Conservation (phyloP, 306 rosid species). For the Rosa lucieae region DNA sequence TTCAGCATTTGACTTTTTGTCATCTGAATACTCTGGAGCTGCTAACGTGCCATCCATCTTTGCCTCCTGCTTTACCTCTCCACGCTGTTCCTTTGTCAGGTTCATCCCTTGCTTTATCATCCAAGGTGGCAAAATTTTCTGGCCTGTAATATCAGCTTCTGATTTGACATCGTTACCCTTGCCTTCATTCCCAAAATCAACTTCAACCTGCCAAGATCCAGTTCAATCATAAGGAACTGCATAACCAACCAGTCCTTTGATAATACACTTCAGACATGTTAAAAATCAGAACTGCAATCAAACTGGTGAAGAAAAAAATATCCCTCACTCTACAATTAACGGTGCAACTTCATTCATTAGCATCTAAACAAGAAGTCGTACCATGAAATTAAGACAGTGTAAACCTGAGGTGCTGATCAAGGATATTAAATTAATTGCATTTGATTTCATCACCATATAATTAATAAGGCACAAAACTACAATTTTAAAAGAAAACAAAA, state of each 20-base stretch:
- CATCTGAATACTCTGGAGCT: conserved; percentile 53
- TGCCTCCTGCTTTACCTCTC: conserved; percentile 69
- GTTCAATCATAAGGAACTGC: conserved; percentile 2
- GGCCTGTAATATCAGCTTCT: conserved; percentile 48
- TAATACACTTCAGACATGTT: background rate
- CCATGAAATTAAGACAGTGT: background rate
- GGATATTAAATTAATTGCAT: background rate
- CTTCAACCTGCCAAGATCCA: conserved; percentile 65
- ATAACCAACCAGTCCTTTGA: background rate
- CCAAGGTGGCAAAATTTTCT: conserved; percentile 95
- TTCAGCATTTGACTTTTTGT: conserved; percentile 56
- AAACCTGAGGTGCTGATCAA: background rate
- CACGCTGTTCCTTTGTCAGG: conserved; percentile 92
- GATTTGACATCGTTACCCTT: conserved; percentile 63
- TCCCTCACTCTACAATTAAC: background rate
- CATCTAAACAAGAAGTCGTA: background rate
- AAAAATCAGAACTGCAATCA: background rate
- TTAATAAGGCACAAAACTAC: background rate
- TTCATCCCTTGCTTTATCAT: conserved; percentile 91
- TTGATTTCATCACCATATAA: background rate
- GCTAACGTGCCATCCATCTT: conserved; percentile 64
- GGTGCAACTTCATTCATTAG: background rate
- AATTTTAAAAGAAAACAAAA: background rate
- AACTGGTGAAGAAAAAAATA: background rate
- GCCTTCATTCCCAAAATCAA: conserved; percentile 72